Percentiles rank a stretch among this genome's conserved stretches.
phyloP scores from a whole-genome alignment of 75 land plant genomes.

The Pinus taeda region DNA sequence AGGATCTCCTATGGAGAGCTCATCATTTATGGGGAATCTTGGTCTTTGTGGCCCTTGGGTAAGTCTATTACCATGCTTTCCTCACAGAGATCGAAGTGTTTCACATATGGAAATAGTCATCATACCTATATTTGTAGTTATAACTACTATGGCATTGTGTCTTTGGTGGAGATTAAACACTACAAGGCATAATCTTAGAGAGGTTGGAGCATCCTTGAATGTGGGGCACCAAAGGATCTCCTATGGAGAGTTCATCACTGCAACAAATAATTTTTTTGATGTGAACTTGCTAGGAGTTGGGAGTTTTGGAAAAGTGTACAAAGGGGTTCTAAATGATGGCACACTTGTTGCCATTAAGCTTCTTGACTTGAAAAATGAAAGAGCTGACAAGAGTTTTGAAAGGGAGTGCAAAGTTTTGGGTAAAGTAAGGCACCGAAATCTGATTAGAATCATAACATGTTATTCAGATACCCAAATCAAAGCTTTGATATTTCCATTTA shows the following conservation, averaged over 20 bases:
- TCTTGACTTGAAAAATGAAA: conserved; percentile 17
- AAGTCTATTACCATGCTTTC: no score
- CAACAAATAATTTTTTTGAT: conserved; percentile 6
- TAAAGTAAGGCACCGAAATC: conserved; percentile 21
- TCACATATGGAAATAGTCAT: no score
- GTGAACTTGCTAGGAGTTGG: conserved; percentile 9
- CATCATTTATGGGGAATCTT: no score
- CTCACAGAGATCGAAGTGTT: no score
- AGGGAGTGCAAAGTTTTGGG: conserved; percentile 25
- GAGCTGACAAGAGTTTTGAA: conserved; percentile 13
- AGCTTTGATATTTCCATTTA: conserved; percentile 37
- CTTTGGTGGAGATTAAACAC: no score
- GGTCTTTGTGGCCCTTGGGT: no score
- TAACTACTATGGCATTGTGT: no score
- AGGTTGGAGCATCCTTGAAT: no score
- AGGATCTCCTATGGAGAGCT: conserved; percentile 1
- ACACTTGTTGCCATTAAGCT: conserved; percentile 35
- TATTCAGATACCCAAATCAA: conserved; percentile 27
- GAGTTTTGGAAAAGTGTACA: conserved; percentile 5
- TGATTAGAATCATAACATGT: conserved; percentile 29
- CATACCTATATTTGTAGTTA: no score
- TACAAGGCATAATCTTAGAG: no score
- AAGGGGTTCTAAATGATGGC: conserved; percentile 19
- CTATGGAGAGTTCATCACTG: no score
- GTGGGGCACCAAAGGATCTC: no score